Percentiles rank a stretch among this genome's conserved stretches.
Conservation (phyloP, 2,329 filamentous ascomycete genomes). For the Trichoderma sp. region DNA sequence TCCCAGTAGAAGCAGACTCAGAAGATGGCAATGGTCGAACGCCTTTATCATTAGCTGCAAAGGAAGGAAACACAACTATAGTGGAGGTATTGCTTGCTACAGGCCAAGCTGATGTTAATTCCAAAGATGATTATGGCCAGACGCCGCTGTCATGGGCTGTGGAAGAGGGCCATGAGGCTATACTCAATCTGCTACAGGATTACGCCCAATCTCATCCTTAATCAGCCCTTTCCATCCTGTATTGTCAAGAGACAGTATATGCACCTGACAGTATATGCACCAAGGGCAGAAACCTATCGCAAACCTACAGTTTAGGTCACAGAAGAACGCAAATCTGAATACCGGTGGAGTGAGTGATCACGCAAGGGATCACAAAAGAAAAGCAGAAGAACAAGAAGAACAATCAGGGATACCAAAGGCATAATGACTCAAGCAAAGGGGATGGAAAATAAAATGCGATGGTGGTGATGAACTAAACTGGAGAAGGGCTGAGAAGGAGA, state of each 20-base stretch:
- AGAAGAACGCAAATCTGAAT: no score
- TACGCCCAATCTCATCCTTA: neutral
- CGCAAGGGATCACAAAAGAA: no score
- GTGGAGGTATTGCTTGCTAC: neutral
- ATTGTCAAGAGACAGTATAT: neutral
- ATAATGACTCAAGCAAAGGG: no score
- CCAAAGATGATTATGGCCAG: neutral
- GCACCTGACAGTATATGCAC: no score
- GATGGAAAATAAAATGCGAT: no score
- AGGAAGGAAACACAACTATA: neutral
- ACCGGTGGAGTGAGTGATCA: no score
- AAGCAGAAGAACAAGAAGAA: no score
- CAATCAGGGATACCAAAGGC: no score
- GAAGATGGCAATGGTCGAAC: neutral
- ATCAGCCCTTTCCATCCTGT: neutral
- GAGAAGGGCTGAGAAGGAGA: no score
- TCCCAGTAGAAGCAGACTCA: neutral
- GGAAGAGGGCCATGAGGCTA: neutral
- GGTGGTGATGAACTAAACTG: no score
- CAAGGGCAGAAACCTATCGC: no score
- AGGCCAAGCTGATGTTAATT: neutral
- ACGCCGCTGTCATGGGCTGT: neutral
- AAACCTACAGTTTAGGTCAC: no score
- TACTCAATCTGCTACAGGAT: neutral
- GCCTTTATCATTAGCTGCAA: neutral